Evolutionary conservation across 345 rosid genomes (phyloP).

Genomic region (Erysimum cheiranthoides): DNA sequence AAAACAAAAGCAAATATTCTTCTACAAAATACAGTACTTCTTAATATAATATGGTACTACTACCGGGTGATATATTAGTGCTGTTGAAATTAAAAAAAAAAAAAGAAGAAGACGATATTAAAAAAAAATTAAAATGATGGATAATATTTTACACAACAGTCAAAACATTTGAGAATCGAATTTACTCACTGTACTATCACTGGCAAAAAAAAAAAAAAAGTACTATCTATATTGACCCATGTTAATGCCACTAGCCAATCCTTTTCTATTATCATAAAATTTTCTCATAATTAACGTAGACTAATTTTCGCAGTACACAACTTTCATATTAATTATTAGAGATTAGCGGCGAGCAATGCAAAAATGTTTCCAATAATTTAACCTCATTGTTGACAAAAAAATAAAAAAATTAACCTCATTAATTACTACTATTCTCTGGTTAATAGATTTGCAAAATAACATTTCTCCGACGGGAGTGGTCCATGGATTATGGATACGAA

Average conservation of each 20-base stretch:
- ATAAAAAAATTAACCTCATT: no score
- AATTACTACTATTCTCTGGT: background rate
- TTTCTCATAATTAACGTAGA: background rate
- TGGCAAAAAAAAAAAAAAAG: background rate
- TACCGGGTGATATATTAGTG: conserved; percentile 1
- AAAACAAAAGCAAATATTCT: conserved; percentile 34
- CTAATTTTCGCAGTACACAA: background rate
- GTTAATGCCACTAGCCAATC: background rate
- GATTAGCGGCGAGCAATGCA: background rate
- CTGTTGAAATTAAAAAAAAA: background rate
- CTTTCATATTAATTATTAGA: no score
- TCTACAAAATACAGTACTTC: background rate
- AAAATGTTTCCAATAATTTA: background rate
- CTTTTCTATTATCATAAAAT: background rate
- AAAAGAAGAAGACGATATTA: no score
- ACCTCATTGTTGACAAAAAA: no score
- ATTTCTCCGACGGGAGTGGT: conserved; percentile 22
- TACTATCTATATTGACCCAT: background rate
- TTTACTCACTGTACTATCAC: background rate
- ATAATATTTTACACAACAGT: no score
- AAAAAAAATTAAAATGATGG: no score
- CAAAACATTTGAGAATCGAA: background rate
- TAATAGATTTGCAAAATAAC: no score
- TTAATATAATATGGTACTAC: background rate
- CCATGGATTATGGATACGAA: conserved; percentile 34